Conservation (phyloP, 768 basidiomycete genomes). For the Termitomyces sp. region DNA sequence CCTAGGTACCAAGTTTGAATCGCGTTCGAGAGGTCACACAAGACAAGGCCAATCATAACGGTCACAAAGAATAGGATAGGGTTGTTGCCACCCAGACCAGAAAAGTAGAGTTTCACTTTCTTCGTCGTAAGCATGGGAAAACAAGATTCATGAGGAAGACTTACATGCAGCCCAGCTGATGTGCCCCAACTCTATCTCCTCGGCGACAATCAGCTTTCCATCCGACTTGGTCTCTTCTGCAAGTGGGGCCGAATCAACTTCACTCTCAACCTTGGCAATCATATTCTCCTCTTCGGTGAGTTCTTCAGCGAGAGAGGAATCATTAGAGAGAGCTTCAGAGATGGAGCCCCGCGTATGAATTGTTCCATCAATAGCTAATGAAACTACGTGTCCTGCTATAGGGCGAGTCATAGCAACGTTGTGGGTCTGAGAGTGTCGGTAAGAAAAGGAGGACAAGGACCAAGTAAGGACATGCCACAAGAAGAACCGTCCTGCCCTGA, state of each 20-base stretch:
- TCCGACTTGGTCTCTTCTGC: slow-evolving; percentile 29
- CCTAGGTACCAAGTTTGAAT: slow-evolving; percentile 45
- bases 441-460: background rate
- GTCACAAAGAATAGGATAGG: slow-evolving; percentile 32
- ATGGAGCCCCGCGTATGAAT: slow-evolving; percentile 49
- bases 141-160: slow-evolving; percentile 15
- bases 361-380: slow-evolving; percentile 52
- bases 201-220: slow-evolving; percentile 63
- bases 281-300: slow-evolving; percentile 28
- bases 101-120: slow-evolving; percentile 37
- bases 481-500: slow-evolving; percentile 74
- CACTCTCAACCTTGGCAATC: slow-evolving; percentile 24
- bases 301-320: slow-evolving; percentile 33
- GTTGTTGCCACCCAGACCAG: slow-evolving; percentile 34
- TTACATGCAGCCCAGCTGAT: slow-evolving; percentile 49
- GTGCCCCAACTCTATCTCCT: slow-evolving; percentile 62
- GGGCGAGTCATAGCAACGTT: slow-evolving; percentile 52
- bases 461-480: slow-evolving; percentile 53
- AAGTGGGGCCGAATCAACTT: slow-evolving; percentile 21
- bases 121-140: slow-evolving; percentile 21
- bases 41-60: slow-evolving; percentile 24
- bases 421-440: slow-evolving; percentile 36
- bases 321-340: slow-evolving; percentile 44
- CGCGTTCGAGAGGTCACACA: slow-evolving; percentile 24
- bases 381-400: slow-evolving; percentile 57